A percentile compares a stretch with the other conserved stretches of the same genome.
Conservation (phyloP, 352 stramenopile genomes). For the Globisporangium uncinulatum region DNA sequence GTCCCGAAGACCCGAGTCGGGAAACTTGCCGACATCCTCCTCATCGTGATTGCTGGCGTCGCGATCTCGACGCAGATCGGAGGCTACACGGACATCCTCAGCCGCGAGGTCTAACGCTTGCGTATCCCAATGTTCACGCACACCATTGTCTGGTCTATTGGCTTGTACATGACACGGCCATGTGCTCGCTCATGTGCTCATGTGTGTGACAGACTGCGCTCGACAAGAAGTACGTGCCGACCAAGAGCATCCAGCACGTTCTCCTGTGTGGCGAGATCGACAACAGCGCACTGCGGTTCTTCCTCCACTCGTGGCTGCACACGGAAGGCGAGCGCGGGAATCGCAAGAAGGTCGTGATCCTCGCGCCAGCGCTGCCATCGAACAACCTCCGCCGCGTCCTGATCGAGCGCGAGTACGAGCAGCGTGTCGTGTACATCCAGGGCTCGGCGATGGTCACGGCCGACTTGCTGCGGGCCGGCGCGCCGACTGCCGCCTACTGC, state of each 20-base stretch:
- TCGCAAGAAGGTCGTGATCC: slow-evolving; percentile 62
- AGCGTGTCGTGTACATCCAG: slow-evolving; percentile 71
- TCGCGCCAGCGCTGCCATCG: slow-evolving; percentile 51
- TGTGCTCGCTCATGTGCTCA: not conserved
- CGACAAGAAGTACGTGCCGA: slow-evolving; percentile 66
- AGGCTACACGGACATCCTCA: slow-evolving; percentile 63
- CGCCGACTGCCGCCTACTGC: slow-evolving; percentile 45
- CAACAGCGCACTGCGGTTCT: slow-evolving; percentile 63
- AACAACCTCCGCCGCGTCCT: slow-evolving; percentile 55
- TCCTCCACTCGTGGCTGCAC: slow-evolving; percentile 74
- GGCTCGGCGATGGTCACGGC: slow-evolving; percentile 67
- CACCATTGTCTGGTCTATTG: no score
- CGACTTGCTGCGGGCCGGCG: slow-evolving; percentile 57
- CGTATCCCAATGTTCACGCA: no score
- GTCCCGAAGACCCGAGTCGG: slow-evolving; percentile 54
- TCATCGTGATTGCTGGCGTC: slow-evolving; percentile 66
- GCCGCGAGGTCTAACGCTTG: slow-evolving; percentile 33
- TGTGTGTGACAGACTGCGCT: slow-evolving; percentile 46
- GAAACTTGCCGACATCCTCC: slow-evolving; percentile 57
- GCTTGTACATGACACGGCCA: no score
- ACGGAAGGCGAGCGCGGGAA: slow-evolving; percentile 53
- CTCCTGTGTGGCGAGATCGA: slow-evolving; percentile 77
- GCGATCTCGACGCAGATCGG: slow-evolving; percentile 71
- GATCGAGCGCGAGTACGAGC: slow-evolving; percentile 66
- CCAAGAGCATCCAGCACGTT: slow-evolving; percentile 65